phyloP scores from a whole-genome alignment of 2,329 filamentous ascomycete species.

The Aureobasidium sp. region DNA sequence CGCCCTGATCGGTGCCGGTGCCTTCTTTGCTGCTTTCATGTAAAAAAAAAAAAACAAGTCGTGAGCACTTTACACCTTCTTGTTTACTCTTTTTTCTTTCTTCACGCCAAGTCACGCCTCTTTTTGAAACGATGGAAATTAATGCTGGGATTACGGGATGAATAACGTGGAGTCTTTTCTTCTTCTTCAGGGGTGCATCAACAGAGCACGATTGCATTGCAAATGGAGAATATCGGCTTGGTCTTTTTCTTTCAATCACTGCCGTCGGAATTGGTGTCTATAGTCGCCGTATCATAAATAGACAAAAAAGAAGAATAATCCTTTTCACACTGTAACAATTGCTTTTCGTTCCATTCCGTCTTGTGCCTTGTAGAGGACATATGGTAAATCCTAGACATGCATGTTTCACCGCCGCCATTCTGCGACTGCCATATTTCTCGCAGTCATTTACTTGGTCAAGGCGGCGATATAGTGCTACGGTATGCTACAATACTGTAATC shows the following conservation, averaged over 20 bases:
- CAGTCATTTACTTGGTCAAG: not conserved
- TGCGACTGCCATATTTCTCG: not conserved
- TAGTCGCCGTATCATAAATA: not conserved
- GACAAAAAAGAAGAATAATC: not conserved
- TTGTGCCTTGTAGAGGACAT: too few species aligned
- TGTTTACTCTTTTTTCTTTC: not conserved
- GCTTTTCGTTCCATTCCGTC: too few species aligned
- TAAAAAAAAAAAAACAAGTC: conserved; percentile 21
- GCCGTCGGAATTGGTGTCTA: not conserved
- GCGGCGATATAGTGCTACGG: too few species aligned
- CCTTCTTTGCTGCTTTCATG: conserved; percentile 32
- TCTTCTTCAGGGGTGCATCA: not conserved
- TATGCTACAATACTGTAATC: too few species aligned
- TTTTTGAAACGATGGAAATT: not conserved
- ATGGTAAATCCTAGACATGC: too few species aligned
- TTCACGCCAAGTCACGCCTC: not conserved
- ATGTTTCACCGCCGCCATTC: too few species aligned
- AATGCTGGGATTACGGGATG: conserved; percentile 1
- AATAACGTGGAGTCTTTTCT: not conserved
- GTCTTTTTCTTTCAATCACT: not conserved
- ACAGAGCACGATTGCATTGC: not conserved
- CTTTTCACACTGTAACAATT: not conserved
- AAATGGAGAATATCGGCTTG: not conserved
- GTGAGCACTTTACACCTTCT: not conserved
- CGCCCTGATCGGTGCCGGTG: conserved; percentile 31